A percentile compares a stretch with the other conserved stretches of the same genome.
These are phyloP conservation scores for Cordyceps tenuipes DNA, from an alignment of 2,329 filamentous ascomycete genomes.

Conservation along the genomic window DNA sequence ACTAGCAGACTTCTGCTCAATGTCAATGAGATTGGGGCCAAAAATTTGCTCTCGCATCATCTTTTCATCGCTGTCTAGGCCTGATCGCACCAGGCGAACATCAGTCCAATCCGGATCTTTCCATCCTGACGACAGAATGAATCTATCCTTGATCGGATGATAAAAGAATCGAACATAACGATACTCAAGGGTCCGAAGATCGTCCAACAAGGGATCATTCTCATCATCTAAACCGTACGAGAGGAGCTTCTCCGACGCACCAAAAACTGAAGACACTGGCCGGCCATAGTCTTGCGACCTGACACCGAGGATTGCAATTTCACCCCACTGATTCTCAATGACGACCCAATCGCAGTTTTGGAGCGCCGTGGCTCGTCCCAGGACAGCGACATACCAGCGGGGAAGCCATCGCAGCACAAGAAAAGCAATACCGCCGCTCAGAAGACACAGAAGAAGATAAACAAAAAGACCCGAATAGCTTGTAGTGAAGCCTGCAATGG, in stretches of 20 bases:
- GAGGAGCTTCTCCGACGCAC: constrained; percentile 52
- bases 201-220: constrained; percentile 64
- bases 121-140: constrained; percentile 80
- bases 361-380: constrained; percentile 62
- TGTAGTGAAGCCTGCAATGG: constrained; percentile 83
- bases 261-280: constrained; percentile 56
- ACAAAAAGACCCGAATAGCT: constrained; percentile 58
- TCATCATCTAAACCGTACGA: constrained; percentile 49
- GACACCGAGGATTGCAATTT: constrained; percentile 72
- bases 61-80: constrained; percentile 84
- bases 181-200: constrained; percentile 77
- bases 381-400: constrained; percentile 69
- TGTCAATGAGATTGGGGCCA: constrained; percentile 83
- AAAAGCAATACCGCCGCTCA: constrained; percentile 71
- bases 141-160: constrained; percentile 82
- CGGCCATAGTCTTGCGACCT: constrained; percentile 44
- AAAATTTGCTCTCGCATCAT: constrained; percentile 78
- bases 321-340: constrained; percentile 95
- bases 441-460: constrained; percentile 63
- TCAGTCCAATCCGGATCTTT: constrained; percentile 87
- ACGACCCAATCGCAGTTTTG: constrained; percentile 82
- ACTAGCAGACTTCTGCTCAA: constrained; percentile 76
- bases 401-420: constrained; percentile 86
- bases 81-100: constrained; percentile 63
- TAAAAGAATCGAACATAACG: constrained; percentile 91